Evolutionary conservation across 1,139 yeast species (phyloP).

Genomic region (Saccharomyces hybrid): DNA sequence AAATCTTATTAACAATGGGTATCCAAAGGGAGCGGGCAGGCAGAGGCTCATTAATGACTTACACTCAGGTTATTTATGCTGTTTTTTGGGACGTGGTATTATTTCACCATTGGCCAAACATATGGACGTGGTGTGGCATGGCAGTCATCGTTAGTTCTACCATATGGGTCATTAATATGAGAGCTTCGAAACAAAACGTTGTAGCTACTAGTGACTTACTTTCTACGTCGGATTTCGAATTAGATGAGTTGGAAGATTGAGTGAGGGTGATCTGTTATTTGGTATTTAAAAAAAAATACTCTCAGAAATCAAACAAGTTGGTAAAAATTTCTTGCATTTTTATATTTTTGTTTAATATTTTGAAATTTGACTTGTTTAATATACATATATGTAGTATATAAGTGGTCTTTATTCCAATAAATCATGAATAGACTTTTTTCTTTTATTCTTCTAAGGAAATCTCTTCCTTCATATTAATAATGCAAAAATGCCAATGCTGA

Average conservation of each 20-base stretch:
- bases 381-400: neutral
- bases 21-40: slow-evolving; percentile 77
- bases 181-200: slow-evolving; percentile 2
- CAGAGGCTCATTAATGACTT: slow-evolving; percentile 65
- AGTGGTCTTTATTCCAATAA: neutral
- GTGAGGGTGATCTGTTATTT: neutral
- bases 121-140: slow-evolving; percentile 64
- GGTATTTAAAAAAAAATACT: neutral
- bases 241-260: neutral
- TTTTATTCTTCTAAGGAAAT: neutral
- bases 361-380: neutral
- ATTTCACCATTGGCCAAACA: slow-evolving; percentile 67
- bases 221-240: neutral
- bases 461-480: neutral
- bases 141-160: slow-evolving; percentile 62
- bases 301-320: neutral
- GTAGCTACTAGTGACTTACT: neutral
- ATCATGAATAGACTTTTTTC: neutral
- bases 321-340: neutral
- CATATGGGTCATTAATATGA: slow-evolving; percentile 43
- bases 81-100: slow-evolving; percentile 65
- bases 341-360: neutral
- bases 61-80: slow-evolving; percentile 73
- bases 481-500: neutral
- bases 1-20: slow-evolving; percentile 72